A percentile compares a stretch with the other conserved stretches of the same genome.
Conservation (phyloP, 257 asterid species). For the Lycium ferocissimum region DNA sequence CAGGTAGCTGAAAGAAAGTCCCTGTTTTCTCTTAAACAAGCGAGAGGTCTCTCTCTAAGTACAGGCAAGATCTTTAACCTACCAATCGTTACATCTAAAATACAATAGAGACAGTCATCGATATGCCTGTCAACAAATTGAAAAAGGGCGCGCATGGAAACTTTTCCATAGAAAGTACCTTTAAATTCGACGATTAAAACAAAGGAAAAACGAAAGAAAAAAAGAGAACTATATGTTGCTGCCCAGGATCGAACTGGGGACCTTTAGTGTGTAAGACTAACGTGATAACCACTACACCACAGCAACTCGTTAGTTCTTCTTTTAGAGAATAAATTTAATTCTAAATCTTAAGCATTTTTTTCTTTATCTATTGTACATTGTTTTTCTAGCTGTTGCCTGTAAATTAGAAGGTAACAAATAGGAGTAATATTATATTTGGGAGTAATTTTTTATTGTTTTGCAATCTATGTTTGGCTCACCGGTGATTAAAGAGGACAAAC, state of each 20-base stretch:
- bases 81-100: background rate
- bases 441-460: no score
- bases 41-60: background rate
- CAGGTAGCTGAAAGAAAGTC: background rate
- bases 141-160: background rate
- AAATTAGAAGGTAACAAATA: no score
- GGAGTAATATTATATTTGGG: no score
- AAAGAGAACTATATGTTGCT: slow-evolving; percentile 5
- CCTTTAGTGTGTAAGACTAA: slow-evolving; percentile 48
- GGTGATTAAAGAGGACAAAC: no score
- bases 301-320: background rate
- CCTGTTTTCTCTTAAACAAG: background rate
- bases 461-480: no score
- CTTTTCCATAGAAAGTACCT: background rate
- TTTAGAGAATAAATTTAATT: no score
- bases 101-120: background rate
- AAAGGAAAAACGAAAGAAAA: background rate
- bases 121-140: background rate
- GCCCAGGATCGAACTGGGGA: slow-evolving; percentile 53
- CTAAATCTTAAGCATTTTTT: no score
- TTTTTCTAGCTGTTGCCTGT: no score
- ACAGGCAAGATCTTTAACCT: background rate
- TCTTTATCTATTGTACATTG: no score
- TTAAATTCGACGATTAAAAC: background rate
- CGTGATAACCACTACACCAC: slow-evolving; percentile 55